Evolutionary conservation across 208 protist genomes (phyloP).

Genomic region (Wallacemonas sp.): DNA sequence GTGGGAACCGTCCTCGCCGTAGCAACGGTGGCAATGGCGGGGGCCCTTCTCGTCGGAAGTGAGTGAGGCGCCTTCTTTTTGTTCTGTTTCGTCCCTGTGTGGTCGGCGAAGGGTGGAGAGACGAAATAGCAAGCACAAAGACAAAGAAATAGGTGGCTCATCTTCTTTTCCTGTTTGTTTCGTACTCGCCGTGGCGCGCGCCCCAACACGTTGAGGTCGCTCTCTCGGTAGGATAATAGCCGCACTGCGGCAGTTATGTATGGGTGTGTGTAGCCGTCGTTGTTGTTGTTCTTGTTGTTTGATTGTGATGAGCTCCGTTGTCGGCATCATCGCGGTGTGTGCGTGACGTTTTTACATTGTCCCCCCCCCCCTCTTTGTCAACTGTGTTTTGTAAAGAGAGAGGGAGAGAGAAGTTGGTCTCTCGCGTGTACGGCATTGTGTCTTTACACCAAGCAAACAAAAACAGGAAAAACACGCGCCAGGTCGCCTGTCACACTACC

Average conservation of each 20-base stretch:
- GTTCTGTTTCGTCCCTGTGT: too few relatives aligned
- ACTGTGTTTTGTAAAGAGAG: too few relatives aligned
- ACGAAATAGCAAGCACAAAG: neutral
- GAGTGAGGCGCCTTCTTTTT: neutral
- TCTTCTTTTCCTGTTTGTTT: neutral
- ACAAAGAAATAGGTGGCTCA: neutral
- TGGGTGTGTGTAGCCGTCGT: neutral
- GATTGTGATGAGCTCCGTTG: neutral
- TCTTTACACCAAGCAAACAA: too few relatives aligned
- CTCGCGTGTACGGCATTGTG: too few relatives aligned
- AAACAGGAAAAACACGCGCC: too few relatives aligned
- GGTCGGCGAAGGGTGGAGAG: too few relatives aligned
- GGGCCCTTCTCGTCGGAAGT: neutral
- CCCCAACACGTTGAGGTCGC: too few relatives aligned
- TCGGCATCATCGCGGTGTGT: neutral
- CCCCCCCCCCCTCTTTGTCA: neutral
- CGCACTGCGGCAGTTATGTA: too few relatives aligned
- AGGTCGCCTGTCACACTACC: too few relatives aligned
- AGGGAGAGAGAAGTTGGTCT: too few relatives aligned
- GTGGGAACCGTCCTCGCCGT: neutral
- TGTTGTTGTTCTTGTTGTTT: slow-evolving; percentile 10
- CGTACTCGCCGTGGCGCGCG: too few relatives aligned
- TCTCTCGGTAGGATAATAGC: too few relatives aligned
- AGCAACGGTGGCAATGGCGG: neutral
- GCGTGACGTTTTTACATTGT: neutral